Base-by-base conservation (phyloP, 192 early-diverging fungal species). In the Gamsiella multidivaricata region DNA sequence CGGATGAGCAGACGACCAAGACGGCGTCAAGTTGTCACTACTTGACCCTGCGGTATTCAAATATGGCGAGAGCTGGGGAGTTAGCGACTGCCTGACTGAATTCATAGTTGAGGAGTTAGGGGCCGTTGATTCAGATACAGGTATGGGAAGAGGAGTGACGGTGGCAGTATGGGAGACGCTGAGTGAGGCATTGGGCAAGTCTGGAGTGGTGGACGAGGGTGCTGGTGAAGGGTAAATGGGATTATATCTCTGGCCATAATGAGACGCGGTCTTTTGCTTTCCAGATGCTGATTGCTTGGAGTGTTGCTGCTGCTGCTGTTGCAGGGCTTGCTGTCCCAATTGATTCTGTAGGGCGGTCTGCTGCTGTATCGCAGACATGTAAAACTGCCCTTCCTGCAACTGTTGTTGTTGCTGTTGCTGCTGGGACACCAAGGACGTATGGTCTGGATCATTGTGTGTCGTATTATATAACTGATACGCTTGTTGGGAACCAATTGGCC, bases 181-280 rank as follows among this genome's bases (percentile, higher is more conserved):
- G 25, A 68, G 51, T 10, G 64, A 68, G 0, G 72, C 64, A 55
- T 74, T 54, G 15, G 71, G 56, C 31, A 73, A 51, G 14, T 61
- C 51, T 15, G 71, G 71, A 8, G 71, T 74, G 11, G 64, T 68
- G 11, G 72, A 61, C 4, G 72, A 76, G 11, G 72, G 50, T 5
- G 64, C 37, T 28, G 72, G 72, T 7, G 72, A 76, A 23, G 72
- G 65, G 33, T 76, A 76, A 64, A 76, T 76, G 1, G 72, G 72
- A 28, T 76, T 65, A 32, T 50, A 76, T 28, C 72, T 64, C n/a
- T 60, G 64, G 9, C 58, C 72, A 26, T 76, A 76, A 49, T 76
- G 59, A 3, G 72, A 55, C 22, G 52, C 25, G 25, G 64, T 54
- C 59, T 68, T 76, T 61, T 67, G 72, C 59, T 76, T 76, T 17